A percentile compares a stretch with the other conserved stretches of the same genome.
Conservation (phyloP, 106 monocot genomes). For the Hemerocallis citrina region DNA sequence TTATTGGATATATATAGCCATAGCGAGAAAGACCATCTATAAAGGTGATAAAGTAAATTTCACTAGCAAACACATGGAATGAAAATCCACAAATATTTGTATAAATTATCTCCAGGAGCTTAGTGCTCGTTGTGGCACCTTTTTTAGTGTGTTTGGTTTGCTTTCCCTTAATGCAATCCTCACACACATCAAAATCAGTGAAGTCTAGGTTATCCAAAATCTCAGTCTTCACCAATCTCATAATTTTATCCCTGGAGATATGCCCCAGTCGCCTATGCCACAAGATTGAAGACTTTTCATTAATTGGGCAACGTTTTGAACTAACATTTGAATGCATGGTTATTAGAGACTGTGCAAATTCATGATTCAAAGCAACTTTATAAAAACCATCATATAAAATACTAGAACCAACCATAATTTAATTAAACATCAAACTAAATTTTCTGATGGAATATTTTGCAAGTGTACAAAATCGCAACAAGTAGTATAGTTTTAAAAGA, state of each 20-base stretch:
- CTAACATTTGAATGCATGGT: neutral
- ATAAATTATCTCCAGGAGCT: slow-evolving; percentile 3
- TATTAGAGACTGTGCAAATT: neutral
- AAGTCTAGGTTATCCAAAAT: slow-evolving; percentile 11
- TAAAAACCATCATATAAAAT: neutral
- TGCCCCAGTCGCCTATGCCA: slow-evolving; percentile 2
- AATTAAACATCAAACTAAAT: too few relatives aligned
- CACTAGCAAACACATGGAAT: neutral
- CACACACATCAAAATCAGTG: slow-evolving; percentile 10
- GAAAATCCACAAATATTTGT: slow-evolving; percentile 10
- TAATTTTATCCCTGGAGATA: slow-evolving; percentile 16
- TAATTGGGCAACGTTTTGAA: neutral
- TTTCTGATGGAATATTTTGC: too few relatives aligned
- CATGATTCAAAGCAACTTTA: neutral
- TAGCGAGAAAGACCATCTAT: neutral
- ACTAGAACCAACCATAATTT: slow-evolving; percentile 5
- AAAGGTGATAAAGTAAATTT: slow-evolving; percentile 5
- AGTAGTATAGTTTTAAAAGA: too few relatives aligned
- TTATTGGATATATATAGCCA: slow-evolving; percentile 4
- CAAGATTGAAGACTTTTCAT: neutral
- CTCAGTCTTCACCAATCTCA: slow-evolving; percentile 7
- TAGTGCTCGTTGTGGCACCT: slow-evolving; percentile 12
- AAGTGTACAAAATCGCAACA: too few relatives aligned
- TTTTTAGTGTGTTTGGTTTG: slow-evolving; percentile 6
- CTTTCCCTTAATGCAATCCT: slow-evolving; percentile 2